phyloP scores from a whole-genome alignment of 2,329 filamentous ascomycete species.

The Neopestalotiopsis clavispora region DNA sequence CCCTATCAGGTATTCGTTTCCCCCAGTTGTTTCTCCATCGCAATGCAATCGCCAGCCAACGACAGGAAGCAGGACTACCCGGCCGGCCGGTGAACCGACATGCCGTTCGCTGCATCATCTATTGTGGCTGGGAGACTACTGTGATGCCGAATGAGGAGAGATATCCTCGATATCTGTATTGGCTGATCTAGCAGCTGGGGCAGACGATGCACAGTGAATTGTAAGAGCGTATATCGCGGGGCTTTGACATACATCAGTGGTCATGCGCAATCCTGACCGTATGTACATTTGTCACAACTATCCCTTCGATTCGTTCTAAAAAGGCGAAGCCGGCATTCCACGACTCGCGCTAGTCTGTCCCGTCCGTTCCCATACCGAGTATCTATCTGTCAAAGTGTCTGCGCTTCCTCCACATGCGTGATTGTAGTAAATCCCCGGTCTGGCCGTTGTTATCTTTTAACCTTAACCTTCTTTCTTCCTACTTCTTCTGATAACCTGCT shows the following conservation, averaged over 20 bases:
- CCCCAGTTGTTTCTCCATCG: not conserved
- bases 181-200: too few species aligned
- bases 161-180: too few species aligned
- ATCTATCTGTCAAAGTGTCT: not conserved
- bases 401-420: not conserved
- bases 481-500: not conserved
- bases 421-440: not conserved
- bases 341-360: constrained; percentile 9
- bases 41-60: not conserved
- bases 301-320: not conserved
- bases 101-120: not conserved
- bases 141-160: too few species aligned
- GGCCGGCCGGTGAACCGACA: not conserved
- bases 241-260: too few species aligned
- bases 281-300: not conserved
- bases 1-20: not conserved
- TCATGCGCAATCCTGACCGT: not conserved
- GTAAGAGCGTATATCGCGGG: not conserved
- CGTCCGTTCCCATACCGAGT: not conserved
- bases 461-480: not conserved
- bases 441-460: not conserved
- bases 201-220: not conserved
- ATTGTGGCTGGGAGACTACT: too few species aligned
- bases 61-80: not conserved
- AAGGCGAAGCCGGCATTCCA: constrained; percentile 14